Conservation (phyloP, 139 green algal species). For the Picochlorum sp. region DNA sequence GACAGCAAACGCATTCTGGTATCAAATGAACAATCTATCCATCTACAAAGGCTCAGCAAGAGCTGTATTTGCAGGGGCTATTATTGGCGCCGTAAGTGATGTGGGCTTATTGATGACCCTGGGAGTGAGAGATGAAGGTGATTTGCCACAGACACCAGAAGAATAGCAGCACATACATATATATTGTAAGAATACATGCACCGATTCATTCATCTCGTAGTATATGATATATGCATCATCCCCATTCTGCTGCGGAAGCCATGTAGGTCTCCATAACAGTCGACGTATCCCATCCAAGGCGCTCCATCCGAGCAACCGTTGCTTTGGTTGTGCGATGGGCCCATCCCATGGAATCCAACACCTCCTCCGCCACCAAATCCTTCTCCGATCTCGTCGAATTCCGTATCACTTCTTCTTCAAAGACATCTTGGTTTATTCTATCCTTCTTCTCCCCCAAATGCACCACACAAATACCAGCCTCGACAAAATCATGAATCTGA, state of each 20-base stretch:
- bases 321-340: too few relatives aligned
- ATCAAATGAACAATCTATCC: constrained; percentile 9
- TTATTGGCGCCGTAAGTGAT: constrained; percentile 11
- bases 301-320: too few relatives aligned
- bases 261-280: too few relatives aligned
- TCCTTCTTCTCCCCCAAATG: neutral
- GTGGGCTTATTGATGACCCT: constrained; percentile 18
- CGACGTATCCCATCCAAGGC: too few relatives aligned
- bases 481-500: neutral
- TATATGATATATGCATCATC: neutral
- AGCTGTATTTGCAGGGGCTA: constrained; percentile 10
- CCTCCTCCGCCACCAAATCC: too few relatives aligned
- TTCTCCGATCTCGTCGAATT: too few relatives aligned
- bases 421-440: too few relatives aligned
- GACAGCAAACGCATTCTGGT: constrained; percentile 5
- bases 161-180: neutral
- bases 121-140: constrained; percentile 19
- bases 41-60: neutral
- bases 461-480: neutral
- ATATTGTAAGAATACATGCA: neutral
- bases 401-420: too few relatives aligned
- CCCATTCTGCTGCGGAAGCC: too few relatives aligned
- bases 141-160: neutral
- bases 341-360: too few relatives aligned
- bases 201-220: neutral